A percentile compares a stretch with the other conserved stretches of the same genome.
These are phyloP conservation scores for Candida tropicalis DNA, from an alignment of 1,139 yeast species.

Conservation along the genomic window DNA sequence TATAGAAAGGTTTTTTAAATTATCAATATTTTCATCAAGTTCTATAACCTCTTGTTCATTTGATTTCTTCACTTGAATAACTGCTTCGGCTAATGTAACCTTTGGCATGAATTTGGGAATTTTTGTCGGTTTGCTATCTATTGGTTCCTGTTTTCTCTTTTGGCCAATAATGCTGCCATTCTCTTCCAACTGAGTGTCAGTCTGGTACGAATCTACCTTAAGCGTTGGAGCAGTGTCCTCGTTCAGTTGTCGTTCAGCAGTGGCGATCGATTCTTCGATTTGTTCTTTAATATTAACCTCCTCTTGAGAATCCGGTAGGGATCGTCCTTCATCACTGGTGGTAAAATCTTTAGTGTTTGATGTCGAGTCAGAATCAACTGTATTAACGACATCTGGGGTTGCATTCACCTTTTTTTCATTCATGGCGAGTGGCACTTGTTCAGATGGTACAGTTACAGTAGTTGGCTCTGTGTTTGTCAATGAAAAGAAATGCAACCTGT, in stretches of 20 bases:
- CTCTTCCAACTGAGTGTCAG: constrained; percentile 2
- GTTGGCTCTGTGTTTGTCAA: constrained; percentile 15
- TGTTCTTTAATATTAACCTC: background rate
- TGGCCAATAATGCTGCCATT: background rate
- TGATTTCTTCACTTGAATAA: constrained; percentile 33
- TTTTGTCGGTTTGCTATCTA: constrained; percentile 13
- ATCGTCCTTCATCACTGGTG: background rate
- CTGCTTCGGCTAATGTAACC: constrained; percentile 34
- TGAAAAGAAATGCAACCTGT: constrained; percentile 37
- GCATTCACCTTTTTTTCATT: background rate
- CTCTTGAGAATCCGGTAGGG: background rate
- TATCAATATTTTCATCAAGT: constrained; percentile 16
- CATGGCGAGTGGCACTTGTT: background rate
- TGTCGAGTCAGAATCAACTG: background rate
- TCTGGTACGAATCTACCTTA: background rate
- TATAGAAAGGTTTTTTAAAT: constrained; percentile 30
- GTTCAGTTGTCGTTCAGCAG: background rate
- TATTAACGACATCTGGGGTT: background rate
- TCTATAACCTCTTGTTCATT: constrained; percentile 32
- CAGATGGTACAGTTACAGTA: background rate
- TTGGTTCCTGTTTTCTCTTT: constrained; percentile 7
- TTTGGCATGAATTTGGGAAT: constrained; percentile 22
- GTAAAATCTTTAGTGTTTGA: background rate
- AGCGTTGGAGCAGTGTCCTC: background rate
- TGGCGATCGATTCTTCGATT: background rate